phyloP scores from a whole-genome alignment of 2,329 filamentous ascomycete genomes.

The Parastagonospora avenae region DNA sequence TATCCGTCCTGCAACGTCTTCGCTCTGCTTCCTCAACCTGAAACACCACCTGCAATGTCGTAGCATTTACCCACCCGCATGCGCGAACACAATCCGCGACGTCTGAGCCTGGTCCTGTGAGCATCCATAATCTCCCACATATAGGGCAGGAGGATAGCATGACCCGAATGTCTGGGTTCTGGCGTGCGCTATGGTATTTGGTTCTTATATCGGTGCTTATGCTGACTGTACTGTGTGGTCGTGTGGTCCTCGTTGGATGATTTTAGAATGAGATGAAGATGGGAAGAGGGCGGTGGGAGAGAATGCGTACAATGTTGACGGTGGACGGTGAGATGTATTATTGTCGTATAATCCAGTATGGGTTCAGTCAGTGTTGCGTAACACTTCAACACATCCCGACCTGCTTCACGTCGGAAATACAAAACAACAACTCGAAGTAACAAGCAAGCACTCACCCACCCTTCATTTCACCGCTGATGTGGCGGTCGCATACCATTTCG shows the following conservation, averaged over 20 bases:
- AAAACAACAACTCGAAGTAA: no score
- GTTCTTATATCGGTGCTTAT: slow-evolving; percentile 13
- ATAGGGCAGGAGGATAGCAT: background rate
- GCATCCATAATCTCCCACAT: background rate
- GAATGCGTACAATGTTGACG: no score
- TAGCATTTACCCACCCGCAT: slow-evolving; percentile 12
- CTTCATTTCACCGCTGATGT: no score
- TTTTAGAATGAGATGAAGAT: no score
- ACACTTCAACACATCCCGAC: no score
- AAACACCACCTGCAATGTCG: slow-evolving; percentile 1
- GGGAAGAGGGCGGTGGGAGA: no score
- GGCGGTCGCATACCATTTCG: no score
- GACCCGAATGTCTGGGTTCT: slow-evolving; percentile 9
- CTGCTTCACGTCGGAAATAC: no score
- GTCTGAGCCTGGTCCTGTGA: slow-evolving; percentile 1
- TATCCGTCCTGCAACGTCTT: background rate
- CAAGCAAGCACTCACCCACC: no score
- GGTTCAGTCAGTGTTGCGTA: no score
- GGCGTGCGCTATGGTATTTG: slow-evolving; percentile 18
- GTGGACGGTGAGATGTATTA: no score
- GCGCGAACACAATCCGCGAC: slow-evolving; percentile 9
- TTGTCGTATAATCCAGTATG: no score
- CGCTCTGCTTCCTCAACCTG: background rate
- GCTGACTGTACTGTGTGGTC: slow-evolving; percentile 4
- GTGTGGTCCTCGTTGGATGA: background rate